These are phyloP conservation scores for Chrysoporthe puriensis DNA, from an alignment of 2,329 filamentous ascomycete genomes.

Conservation along the genomic window DNA sequence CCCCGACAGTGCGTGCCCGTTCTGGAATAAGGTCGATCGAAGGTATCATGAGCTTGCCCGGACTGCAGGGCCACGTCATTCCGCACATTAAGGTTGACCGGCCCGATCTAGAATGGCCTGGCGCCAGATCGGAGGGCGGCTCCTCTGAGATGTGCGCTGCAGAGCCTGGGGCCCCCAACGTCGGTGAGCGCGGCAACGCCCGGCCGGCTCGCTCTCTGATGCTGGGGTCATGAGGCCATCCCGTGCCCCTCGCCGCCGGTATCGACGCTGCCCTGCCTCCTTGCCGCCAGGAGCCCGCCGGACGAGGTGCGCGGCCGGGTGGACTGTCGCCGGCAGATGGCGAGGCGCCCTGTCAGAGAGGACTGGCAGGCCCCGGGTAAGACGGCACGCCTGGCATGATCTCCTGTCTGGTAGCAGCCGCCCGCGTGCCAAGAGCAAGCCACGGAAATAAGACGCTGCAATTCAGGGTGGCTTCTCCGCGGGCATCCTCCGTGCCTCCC, in stretches of 20 bases:
- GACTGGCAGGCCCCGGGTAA: slow-evolving; percentile 7
- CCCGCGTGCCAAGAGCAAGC: background rate
- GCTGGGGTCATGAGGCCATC: too few species aligned
- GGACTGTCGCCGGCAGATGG: background rate
- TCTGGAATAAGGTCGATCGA: slow-evolving; percentile 7
- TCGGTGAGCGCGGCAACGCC: background rate
- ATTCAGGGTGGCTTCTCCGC: background rate
- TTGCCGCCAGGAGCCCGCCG: slow-evolving; percentile 6
- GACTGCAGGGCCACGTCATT: slow-evolving; percentile 8
- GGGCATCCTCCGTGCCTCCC: background rate
- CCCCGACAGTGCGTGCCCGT: background rate
- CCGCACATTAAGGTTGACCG: slow-evolving; percentile 14
- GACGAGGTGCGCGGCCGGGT: background rate
- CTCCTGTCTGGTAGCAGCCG: background rate
- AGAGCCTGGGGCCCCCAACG: background rate
- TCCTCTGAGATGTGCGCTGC: slow-evolving; percentile 2
- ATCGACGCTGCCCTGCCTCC: background rate
- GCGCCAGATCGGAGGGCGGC: slow-evolving; percentile 2
- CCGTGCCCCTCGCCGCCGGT: too few species aligned
- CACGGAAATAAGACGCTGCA: slow-evolving; percentile 1
- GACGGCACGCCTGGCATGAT: slow-evolving; percentile 9
- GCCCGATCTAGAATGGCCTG: slow-evolving; percentile 5
- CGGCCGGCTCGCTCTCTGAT: too few species aligned
- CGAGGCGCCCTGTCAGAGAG: background rate
- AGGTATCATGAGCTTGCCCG: background rate